Evolutionary conservation across 1,284 basidiomycete genomes (phyloP).

Genomic region (Pseudomicrostroma phylloplanum): DNA sequence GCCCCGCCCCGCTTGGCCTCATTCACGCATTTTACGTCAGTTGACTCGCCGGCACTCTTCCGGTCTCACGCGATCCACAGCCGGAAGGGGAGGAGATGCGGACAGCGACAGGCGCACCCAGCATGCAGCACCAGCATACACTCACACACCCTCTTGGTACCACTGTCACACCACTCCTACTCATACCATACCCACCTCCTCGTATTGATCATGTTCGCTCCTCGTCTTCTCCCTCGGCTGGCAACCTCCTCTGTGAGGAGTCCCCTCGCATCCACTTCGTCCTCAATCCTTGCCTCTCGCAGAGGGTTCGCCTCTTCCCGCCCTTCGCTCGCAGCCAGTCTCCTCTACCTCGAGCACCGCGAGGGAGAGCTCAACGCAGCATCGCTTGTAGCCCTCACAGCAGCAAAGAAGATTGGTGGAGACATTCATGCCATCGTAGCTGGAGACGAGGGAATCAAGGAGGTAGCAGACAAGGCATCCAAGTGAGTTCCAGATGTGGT

Average conservation of each 20-base stretch:
- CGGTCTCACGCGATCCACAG: slow-evolving; percentile 14
- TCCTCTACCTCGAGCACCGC: slow-evolving; percentile 83
- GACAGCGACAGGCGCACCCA: slow-evolving; percentile 6
- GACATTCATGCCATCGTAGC: slow-evolving; percentile 83
- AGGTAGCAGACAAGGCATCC: slow-evolving; percentile 69
- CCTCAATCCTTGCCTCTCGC: slow-evolving; percentile 18
- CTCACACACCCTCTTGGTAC: neutral
- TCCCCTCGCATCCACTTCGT: slow-evolving; percentile 11
- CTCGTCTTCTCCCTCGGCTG: slow-evolving; percentile 21
- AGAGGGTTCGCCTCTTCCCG: slow-evolving; percentile 39
- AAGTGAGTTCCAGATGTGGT: slow-evolving; percentile 57
- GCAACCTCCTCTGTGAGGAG: slow-evolving; percentile 13
- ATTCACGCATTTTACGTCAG: slow-evolving; percentile 9
- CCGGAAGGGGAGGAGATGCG: slow-evolving; percentile 11
- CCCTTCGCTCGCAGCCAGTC: slow-evolving; percentile 54
- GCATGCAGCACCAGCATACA: neutral
- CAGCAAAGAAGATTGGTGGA: slow-evolving; percentile 71
- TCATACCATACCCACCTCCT: neutral
- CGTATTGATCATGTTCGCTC: slow-evolving; percentile 26
- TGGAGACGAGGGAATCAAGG: slow-evolving; percentile 67
- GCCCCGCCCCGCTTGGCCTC: neutral
- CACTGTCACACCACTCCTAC: neutral
- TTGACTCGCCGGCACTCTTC: slow-evolving; percentile 19
- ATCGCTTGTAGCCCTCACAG: slow-evolving; percentile 82
- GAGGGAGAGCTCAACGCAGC: slow-evolving; percentile 73